Conservation (phyloP, 2,329 filamentous ascomycete genomes). For the Phaeomoniella chlamydospora region DNA sequence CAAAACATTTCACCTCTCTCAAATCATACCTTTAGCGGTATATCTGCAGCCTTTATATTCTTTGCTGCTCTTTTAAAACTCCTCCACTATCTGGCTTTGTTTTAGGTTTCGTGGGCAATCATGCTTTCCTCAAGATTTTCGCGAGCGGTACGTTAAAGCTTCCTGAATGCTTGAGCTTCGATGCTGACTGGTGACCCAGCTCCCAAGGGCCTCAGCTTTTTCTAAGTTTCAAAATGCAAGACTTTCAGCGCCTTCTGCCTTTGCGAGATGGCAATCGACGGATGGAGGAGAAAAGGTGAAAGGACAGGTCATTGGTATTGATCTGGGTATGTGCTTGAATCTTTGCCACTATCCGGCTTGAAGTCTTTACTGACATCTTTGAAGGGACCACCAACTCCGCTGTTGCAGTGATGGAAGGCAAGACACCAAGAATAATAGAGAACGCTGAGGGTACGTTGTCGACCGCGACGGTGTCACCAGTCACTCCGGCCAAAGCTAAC, state of each 20-base stretch:
- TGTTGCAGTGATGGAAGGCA: constrained; percentile 95
- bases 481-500: no score
- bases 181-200: constrained; percentile 29
- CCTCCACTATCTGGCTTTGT: background rate
- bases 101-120: background rate
- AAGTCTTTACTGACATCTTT: constrained; percentile 1
- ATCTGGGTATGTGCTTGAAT: constrained; percentile 60
- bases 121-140: constrained; percentile 61
- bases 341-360: background rate
- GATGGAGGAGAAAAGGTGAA: constrained; percentile 65
- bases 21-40: background rate
- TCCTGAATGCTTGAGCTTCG: constrained; percentile 1
- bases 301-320: constrained; percentile 94
- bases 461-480: constrained; percentile 2
- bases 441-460: constrained; percentile 72
- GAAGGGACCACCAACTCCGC: constrained; percentile 88
- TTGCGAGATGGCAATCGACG: constrained; percentile 24
- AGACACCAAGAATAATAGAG: constrained; percentile 88
- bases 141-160: constrained; percentile 48
- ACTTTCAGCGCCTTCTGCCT: background rate
- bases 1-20: background rate
- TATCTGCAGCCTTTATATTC: background rate
- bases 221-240: constrained; percentile 40
- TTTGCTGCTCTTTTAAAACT: background rate
- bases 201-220: constrained; percentile 62